Conservation (phyloP, 768 basidiomycete species). For the Mycena indigotica region DNA sequence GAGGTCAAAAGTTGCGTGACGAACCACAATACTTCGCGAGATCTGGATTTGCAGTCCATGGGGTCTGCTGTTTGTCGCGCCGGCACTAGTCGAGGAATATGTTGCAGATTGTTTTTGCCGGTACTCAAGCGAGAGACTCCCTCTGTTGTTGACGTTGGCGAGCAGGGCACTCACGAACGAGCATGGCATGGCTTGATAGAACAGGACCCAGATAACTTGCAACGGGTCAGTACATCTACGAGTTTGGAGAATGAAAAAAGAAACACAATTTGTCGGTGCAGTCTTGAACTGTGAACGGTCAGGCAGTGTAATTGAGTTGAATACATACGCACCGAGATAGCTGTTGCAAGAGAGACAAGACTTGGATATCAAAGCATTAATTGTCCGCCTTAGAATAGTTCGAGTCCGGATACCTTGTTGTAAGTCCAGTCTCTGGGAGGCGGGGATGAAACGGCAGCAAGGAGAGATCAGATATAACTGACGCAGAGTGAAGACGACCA, state of each 20-base stretch:
- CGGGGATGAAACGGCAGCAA: neutral
- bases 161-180: neutral
- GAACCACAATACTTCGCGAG: neutral
- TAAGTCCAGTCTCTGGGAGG: slow-evolving; percentile 15
- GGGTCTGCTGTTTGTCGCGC: too few relatives aligned
- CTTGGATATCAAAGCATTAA: neutral
- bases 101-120: neutral
- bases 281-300: slow-evolving; percentile 10
- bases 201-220: slow-evolving; percentile 13
- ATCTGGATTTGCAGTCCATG: neutral
- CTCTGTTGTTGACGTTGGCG: neutral
- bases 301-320: neutral
- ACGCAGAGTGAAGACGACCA: slow-evolving; percentile 19
- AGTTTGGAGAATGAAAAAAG: neutral
- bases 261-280: slow-evolving; percentile 14
- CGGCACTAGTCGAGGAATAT: neutral
- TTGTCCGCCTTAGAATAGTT: neutral
- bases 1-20: too few relatives aligned
- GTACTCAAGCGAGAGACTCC: neutral
- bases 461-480: slow-evolving; percentile 1
- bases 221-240: neutral
- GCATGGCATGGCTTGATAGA: slow-evolving; percentile 6
- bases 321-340: slow-evolving; percentile 10
- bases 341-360: slow-evolving; percentile 16
- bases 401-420: slow-evolving; percentile 9